These are phyloP conservation scores for Rhododendron williamsianum DNA, from an alignment of 148 eudicot species.

Conservation along the genomic window DNA sequence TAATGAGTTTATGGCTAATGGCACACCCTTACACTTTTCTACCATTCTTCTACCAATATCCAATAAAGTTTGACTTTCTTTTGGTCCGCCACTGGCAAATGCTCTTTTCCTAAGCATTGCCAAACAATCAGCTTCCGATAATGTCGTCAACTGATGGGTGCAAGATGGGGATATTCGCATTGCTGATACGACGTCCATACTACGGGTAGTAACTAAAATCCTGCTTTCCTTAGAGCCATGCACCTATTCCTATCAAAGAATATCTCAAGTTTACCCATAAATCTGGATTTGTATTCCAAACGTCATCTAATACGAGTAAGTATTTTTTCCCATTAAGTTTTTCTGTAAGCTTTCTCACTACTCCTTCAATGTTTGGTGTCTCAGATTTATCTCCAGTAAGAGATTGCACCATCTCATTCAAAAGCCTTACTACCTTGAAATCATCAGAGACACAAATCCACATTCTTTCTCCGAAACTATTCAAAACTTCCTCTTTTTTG, in stretches of 20 bases:
- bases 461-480: background rate
- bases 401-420: background rate
- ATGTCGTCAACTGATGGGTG: background rate
- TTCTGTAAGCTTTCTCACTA: background rate
- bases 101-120: background rate
- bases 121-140: background rate
- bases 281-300: background rate
- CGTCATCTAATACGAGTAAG: background rate
- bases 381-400: background rate
- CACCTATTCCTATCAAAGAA: background rate
- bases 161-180: background rate
- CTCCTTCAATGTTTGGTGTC: background rate
- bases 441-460: background rate
- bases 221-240: background rate
- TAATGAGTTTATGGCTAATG: background rate
- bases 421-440: background rate
- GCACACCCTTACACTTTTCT: background rate
- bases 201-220: background rate
- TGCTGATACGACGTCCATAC: background rate
- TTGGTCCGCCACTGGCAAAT: background rate
- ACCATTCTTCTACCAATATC: background rate
- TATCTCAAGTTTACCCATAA: background rate
- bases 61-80: background rate
- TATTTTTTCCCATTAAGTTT: background rate
- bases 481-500: too few relatives aligned